Evolutionary conservation across 371 early-diverging fungal genomes (phyloP), one percentile per base, ranked within the genome.

Genomic region (Zopfochytrium polystomum): DNA sequence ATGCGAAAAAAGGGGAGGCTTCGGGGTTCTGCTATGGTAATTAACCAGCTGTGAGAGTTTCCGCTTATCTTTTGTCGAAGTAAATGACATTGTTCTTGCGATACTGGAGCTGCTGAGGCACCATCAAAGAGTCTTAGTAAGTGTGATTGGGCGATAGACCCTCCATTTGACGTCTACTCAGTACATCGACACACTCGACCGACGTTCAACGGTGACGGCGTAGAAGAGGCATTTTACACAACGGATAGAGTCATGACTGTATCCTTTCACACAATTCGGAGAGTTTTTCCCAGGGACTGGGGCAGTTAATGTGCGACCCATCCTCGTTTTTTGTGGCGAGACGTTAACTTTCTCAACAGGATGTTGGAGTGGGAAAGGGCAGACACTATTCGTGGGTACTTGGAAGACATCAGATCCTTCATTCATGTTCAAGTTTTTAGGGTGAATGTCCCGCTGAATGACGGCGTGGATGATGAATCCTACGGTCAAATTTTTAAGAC

Each of bases 201-300:
- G 95, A 95, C 70, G 79, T 91, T 18, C 73, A 94, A 95, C 68
- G 94, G 95, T n/a, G 95, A 94, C 68, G 96, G 93, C 13, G 93
- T 92, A 48, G 84, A 88, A 63, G 79, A 84, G 38, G 92, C 92
- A 4, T 65, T 92, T 70, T 62, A 56, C 42, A 52, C 62, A 49
- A 84, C 86, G 38, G 82, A 88, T 65, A 77, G 85, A 49, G 95
- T 96, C 20, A 76, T 89, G 77, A 93, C 95, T 6, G 74, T 90
- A 22, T 93, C 93, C 3, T 78, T 93, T 60, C 96, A 96, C 66
- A 55, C 85, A 85, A 58, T 88, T 83, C 45, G 82, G 80, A 25
- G 77, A 76, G 15, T 95, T 91, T 67, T 96, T 88, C 71, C 96
- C 96, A 4, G 83, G 87, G 1, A 85, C 89, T n/a, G n/a, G n/a